Base-by-base conservation (phyloP, 352 stramenopile species). In the Saprolegnia parasitica region DNA sequence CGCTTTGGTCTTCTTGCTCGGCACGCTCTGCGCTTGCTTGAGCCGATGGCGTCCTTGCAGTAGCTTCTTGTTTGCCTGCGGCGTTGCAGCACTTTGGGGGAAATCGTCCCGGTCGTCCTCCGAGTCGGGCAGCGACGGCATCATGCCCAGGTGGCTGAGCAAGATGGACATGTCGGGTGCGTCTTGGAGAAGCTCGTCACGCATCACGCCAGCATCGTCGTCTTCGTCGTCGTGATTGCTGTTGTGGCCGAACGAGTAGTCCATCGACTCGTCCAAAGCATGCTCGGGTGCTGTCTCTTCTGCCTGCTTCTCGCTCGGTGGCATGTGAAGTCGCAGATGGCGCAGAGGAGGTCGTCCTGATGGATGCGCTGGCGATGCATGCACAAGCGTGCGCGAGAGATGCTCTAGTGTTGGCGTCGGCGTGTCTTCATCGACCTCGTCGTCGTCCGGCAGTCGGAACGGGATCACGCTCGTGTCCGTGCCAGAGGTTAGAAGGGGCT, bases 401-500 rank as follows among this genome's bases (percentile, higher is more conserved):
- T 49, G 42, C 42, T 49, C 42, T 49, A n/a, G 42, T 8, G 42
- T 49, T 49, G 42, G 42, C 42, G 42, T 49, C 3, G 11, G 42
- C 42, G 11, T 15, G 13, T 49, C 42, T 49, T 49, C 42, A 8
- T 49, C 11, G 3, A n/a, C 42, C 13, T n/a, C 18, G 42, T 49
- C 42, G 42, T n/a, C 42, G 42, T 49, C 42, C 1, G 42, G 42
- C 18, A 49, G 42, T n/a, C 13, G 13, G 42, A 49, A 49, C 18
- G 42, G 42, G 18, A 49, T 49, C 18, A 49, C 42, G 42, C 42
- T 49, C 42, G 42, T 49, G 29, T 35, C 29, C 29, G 29, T 5
- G 5, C 29, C 5, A 8, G 42, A 11, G 3, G 42, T 8, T n/a
- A 75, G 39, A 72, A 65, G 16, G 11, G n/a, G 20, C 16, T 67